Conservation (phyloP, 2,329 filamentous ascomycete genomes). For the Fusarium dimerum region DNA sequence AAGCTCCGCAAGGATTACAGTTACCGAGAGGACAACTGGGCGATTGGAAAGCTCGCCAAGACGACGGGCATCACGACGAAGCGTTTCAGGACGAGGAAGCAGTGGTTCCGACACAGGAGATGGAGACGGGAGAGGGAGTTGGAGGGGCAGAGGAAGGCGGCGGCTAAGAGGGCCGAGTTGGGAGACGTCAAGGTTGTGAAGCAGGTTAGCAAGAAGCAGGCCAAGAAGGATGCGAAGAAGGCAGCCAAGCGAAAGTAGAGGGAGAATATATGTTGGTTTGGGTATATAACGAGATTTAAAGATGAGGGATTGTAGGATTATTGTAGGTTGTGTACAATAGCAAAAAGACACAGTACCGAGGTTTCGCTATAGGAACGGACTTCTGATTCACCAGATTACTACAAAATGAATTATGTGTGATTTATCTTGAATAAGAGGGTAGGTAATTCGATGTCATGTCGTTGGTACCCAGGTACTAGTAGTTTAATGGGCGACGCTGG, state of each 20-base stretch:
- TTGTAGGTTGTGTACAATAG: not conserved
- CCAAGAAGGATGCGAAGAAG: slow-evolving; percentile 39
- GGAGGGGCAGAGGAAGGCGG: slow-evolving; percentile 43
- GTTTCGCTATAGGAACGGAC: not conserved
- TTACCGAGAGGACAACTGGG: slow-evolving; percentile 62
- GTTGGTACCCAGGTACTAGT: too few species aligned
- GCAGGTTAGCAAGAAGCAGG: slow-evolving; percentile 39
- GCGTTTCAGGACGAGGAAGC: slow-evolving; percentile 52
- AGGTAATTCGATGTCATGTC: too few species aligned
- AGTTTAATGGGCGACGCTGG: too few species aligned
- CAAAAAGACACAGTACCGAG: not conserved
- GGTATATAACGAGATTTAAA: not conserved
- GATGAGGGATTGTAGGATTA: not conserved
- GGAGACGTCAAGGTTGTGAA: slow-evolving; percentile 34
- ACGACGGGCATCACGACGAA: slow-evolving; percentile 53
- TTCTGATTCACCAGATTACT: not conserved
- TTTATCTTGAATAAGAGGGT: not conserved
- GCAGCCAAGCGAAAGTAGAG: slow-evolving; percentile 37
- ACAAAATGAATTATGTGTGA: not conserved
- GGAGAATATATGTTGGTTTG: not conserved
- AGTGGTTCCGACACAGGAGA: slow-evolving; percentile 46
- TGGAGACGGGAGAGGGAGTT: slow-evolving; percentile 45
- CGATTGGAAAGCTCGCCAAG: slow-evolving; percentile 55
- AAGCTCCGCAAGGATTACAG: slow-evolving; percentile 55
- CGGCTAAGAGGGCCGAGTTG: slow-evolving; percentile 34